A percentile compares a stretch with the other conserved stretches of the same genome.
Evolutionary conservation across 1,139 yeast species (phyloP).

Genomic region (Magnusiomyces sp.): DNA sequence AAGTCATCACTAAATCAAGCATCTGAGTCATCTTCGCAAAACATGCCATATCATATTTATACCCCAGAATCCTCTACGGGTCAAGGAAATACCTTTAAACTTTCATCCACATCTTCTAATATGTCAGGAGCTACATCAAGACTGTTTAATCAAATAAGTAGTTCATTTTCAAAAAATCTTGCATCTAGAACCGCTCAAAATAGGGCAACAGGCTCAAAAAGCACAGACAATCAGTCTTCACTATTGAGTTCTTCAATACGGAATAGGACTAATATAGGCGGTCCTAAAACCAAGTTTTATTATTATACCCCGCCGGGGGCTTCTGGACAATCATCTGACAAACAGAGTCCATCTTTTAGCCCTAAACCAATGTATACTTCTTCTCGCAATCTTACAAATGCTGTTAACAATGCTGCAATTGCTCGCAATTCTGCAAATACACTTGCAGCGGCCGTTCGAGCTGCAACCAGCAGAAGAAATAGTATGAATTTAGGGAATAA

Average conservation of each 20-base stretch:
- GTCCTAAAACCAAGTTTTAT: slow-evolving; percentile 11
- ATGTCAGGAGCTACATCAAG: no score
- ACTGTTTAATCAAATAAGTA: no score
- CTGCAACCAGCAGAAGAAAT: background rate
- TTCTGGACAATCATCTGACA: slow-evolving; percentile 6
- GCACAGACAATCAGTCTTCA: no score
- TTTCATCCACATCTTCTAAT: no score
- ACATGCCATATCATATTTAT: background rate
- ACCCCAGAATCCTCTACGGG: background rate
- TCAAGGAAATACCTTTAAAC: background rate
- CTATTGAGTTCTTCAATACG: background rate
- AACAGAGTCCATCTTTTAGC: slow-evolving; percentile 12
- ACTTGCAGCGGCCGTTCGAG: background rate
- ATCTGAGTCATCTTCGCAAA: no score
- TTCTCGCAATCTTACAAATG: background rate
- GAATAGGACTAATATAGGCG: background rate
- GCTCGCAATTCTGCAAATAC: background rate
- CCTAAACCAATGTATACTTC: slow-evolving; percentile 7
- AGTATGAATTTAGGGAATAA: background rate
- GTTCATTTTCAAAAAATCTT: no score
- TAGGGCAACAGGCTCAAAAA: background rate
- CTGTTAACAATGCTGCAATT: background rate
- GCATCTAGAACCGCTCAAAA: background rate
- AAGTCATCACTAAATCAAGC: no score
- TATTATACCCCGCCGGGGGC: slow-evolving; percentile 14